Conservation (phyloP, 2,329 filamentous ascomycete genomes). For the Paecilomyces variotii region DNA sequence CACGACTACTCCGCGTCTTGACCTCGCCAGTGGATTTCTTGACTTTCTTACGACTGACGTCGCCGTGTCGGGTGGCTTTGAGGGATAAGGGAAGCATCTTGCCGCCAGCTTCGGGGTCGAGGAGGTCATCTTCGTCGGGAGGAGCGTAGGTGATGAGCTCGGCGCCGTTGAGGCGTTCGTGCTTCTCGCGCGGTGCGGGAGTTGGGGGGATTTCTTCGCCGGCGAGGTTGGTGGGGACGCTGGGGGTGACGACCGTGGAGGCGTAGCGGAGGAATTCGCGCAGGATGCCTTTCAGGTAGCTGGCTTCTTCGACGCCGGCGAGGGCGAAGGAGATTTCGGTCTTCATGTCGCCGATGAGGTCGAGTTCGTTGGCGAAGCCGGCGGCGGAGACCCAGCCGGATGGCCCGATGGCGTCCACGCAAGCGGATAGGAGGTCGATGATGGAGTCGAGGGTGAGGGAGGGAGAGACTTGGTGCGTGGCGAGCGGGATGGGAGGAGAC, state of each 20-base stretch:
- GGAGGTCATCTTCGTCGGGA: constrained; percentile 18
- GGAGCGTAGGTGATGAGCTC: constrained; percentile 26
- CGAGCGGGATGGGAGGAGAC: constrained; percentile 28
- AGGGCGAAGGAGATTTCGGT: constrained; percentile 41
- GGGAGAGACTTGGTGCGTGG: constrained; percentile 26
- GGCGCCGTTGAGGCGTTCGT: constrained; percentile 33
- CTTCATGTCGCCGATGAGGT: constrained; percentile 40
- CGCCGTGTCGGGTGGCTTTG: constrained; percentile 46
- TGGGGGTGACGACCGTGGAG: constrained; percentile 16
- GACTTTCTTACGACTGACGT: constrained; percentile 39
- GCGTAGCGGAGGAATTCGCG: constrained; percentile 38
- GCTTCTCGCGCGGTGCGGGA: constrained; percentile 18
- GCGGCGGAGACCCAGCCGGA: constrained; percentile 39
- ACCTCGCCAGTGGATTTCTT: constrained; percentile 63
- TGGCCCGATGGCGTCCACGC: constrained; percentile 41
- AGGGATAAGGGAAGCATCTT: constrained; percentile 64
- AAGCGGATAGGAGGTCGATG: constrained; percentile 34
- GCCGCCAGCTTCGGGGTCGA: constrained; percentile 23
- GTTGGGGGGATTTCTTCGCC: constrained; percentile 5
- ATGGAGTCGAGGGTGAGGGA: constrained; percentile 31
- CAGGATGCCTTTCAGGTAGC: constrained; percentile 39
- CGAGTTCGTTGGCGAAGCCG: constrained; percentile 29
- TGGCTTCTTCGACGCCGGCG: constrained; percentile 40
- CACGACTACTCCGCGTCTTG: constrained; percentile 58
- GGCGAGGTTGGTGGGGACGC: constrained; percentile 3